A percentile compares a stretch with the other conserved stretches of the same genome.
Conservation (phyloP, 2,329 filamentous ascomycete genomes). For the Penicillium freii region DNA sequence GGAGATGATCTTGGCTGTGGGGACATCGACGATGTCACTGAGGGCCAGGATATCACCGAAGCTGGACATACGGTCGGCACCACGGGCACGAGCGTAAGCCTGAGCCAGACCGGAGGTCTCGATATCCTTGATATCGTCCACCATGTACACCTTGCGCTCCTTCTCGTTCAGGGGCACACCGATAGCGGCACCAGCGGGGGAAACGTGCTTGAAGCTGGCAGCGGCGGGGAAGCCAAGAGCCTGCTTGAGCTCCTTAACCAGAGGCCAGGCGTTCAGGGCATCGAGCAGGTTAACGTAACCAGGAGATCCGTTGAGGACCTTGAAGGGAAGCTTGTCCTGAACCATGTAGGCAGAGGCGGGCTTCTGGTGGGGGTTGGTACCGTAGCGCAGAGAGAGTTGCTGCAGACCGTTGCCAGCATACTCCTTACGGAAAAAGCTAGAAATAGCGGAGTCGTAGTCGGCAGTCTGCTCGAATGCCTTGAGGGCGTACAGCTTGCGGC, state of each 20-base stretch:
- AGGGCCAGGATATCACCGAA: constrained; percentile 96
- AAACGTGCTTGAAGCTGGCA: constrained; percentile 98
- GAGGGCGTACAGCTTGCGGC: constrained; percentile 83
- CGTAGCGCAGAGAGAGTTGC: constrained; percentile 84
- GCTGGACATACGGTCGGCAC: constrained; percentile 97
- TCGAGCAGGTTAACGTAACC: constrained; percentile 98
- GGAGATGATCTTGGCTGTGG: constrained; percentile 95
- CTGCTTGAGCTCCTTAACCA: constrained; percentile 93
- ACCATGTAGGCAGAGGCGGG: constrained; percentile 80
- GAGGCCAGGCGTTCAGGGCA: constrained; percentile 91
- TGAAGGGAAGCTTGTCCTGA: constrained; percentile 81
- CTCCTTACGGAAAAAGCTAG: constrained; percentile 95
- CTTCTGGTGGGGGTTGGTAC: constrained; percentile 97
- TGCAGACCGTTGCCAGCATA: constrained; percentile 84
- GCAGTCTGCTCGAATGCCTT: constrained; percentile 99
- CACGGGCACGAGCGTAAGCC: constrained; percentile 91
- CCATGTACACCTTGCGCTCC: constrained; percentile 97
- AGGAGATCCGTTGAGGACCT: constrained; percentile 81
- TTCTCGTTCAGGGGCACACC: constrained; percentile 80
- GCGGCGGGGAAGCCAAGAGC: constrained; percentile 86
- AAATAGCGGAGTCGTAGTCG: constrained; percentile 92
- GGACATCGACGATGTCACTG: constrained; percentile 83
- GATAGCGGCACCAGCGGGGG: constrained; percentile 91
- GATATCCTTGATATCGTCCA: constrained; percentile 88
- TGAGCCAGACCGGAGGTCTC: constrained; percentile 84